Evolutionary conservation across 2,329 filamentous ascomycete genomes (phyloP).

Genomic region (Dothideomycetes sp.): DNA sequence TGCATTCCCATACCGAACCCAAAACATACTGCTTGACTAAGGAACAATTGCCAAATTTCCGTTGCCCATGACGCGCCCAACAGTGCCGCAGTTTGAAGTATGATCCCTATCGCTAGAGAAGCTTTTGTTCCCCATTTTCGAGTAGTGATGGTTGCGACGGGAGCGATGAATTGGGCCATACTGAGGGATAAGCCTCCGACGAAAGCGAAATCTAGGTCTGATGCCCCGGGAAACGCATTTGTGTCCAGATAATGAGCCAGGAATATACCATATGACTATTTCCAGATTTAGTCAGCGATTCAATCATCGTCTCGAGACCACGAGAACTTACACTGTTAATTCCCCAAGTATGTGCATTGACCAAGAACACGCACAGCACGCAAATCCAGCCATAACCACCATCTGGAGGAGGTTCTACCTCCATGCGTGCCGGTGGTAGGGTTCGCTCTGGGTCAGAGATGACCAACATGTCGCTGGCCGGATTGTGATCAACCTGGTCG

Average conservation of each 20-base stretch:
- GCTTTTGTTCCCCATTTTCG: slow-evolving; percentile 49
- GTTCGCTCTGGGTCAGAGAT: no score
- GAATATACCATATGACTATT: slow-evolving; percentile 51
- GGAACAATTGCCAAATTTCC: slow-evolving; percentile 62
- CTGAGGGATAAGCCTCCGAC: slow-evolving; percentile 60
- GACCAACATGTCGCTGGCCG: no score
- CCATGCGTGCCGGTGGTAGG: no score
- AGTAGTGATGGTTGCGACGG: slow-evolving; percentile 49
- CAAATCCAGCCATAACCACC: slow-evolving; percentile 49
- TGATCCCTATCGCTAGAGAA: slow-evolving; percentile 52
- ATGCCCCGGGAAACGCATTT: slow-evolving; percentile 49
- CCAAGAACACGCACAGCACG: slow-evolving; percentile 28
- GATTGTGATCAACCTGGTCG: no score
- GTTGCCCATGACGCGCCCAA: slow-evolving; percentile 57
- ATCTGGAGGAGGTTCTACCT: no score
- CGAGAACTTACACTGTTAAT: slow-evolving; percentile 36
- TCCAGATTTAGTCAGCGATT: no score
- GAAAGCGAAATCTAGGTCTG: slow-evolving; percentile 58
- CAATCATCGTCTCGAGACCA: no score
- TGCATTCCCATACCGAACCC: slow-evolving; percentile 63
- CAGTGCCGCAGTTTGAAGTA: slow-evolving; percentile 51
- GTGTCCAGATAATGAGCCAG: slow-evolving; percentile 61
- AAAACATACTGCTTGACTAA: slow-evolving; percentile 62
- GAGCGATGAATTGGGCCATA: slow-evolving; percentile 53
- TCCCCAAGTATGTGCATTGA: slow-evolving; percentile 36